A percentile compares a stretch with the other conserved stretches of the same genome.
Evolutionary conservation across 495 filamentous ascomycete genomes (phyloP).

Genomic region (Evansstolkia leycettana): DNA sequence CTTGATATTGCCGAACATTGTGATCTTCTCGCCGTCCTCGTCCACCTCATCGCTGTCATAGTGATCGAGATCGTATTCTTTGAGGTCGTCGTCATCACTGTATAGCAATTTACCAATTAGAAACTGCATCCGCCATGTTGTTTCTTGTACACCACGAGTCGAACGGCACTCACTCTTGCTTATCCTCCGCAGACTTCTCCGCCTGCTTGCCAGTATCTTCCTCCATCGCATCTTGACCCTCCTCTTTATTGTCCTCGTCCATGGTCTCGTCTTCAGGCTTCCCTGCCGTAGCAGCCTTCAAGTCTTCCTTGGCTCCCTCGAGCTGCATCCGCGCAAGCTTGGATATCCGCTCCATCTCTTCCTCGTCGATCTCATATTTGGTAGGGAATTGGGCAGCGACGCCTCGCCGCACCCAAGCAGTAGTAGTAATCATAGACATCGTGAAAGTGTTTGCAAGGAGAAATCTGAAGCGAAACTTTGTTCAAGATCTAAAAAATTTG

Average conservation of each 20-base stretch:
- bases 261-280: constrained; percentile 16
- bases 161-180: background rate
- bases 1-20: constrained; percentile 91
- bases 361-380: constrained; percentile 85
- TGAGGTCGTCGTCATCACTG: constrained; percentile 74
- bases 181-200: constrained; percentile 8
- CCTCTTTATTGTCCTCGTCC: constrained; percentile 21
- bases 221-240: constrained; percentile 6
- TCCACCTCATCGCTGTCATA: constrained; percentile 75
- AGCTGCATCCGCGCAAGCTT: constrained; percentile 80
- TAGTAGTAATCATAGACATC: constrained; percentile 90
- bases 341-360: constrained; percentile 84
- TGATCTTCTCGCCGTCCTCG: constrained; percentile 56
- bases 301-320: constrained; percentile 79
- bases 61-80: constrained; percentile 90
- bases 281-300: constrained; percentile 50
- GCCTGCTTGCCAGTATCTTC: constrained; percentile 14
- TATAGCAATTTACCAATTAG: too few relatives aligned
- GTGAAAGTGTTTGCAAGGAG: constrained; percentile 4
- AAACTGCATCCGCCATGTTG: too few relatives aligned
- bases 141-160: background rate
- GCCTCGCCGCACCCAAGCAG: constrained; percentile 87
- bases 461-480: background rate
- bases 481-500: background rate
- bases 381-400: constrained; percentile 84